Evolutionary conservation across 1,139 yeast species (phyloP).

Genomic region (Suhomyces panamericanus): DNA sequence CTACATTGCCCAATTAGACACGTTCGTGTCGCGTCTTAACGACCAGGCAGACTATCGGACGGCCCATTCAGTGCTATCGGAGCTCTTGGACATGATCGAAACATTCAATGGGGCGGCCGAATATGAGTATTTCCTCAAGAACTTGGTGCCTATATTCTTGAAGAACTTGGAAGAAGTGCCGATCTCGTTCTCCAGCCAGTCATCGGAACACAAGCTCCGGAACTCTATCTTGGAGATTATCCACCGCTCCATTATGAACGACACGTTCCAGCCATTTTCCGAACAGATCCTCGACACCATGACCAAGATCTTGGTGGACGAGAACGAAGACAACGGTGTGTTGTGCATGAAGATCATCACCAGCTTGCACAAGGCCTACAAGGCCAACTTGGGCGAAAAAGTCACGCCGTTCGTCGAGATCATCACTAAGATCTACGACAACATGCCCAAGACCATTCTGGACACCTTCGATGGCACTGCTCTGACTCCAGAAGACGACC

Average conservation of each 20-base stretch:
- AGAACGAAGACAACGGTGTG: slow-evolving; percentile 95
- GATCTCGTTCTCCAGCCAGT: slow-evolving; percentile 60
- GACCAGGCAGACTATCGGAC: slow-evolving; percentile 58
- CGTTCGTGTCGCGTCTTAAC: slow-evolving; percentile 58
- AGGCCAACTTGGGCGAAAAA: slow-evolving; percentile 62
- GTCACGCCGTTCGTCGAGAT: slow-evolving; percentile 80
- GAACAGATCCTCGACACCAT: slow-evolving; percentile 60
- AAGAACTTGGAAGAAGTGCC: slow-evolving; percentile 66
- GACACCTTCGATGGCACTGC: slow-evolving; percentile 47
- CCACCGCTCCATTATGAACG: slow-evolving; percentile 81
- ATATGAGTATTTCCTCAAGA: slow-evolving; percentile 66
- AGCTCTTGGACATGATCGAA: slow-evolving; percentile 83
- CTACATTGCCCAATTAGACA: slow-evolving; percentile 51
- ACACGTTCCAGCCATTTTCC: slow-evolving; percentile 74
- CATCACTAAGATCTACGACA: slow-evolving; percentile 74
- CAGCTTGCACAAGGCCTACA: slow-evolving; percentile 84
- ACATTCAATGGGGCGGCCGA: slow-evolving; percentile 78
- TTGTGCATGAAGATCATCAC: slow-evolving; percentile 88
- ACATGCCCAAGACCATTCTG: slow-evolving; percentile 74
- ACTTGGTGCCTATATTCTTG: slow-evolving; percentile 62
- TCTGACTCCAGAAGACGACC: slow-evolving; percentile 11
- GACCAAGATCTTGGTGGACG: slow-evolving; percentile 61
- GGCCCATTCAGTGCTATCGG: slow-evolving; percentile 70
- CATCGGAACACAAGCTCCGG: slow-evolving; percentile 74
- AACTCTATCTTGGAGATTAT: slow-evolving; percentile 75